Evolutionary conservation across 2,329 filamentous ascomycete species (phyloP), one percentile per base, ranked within the genome.

Genomic region (Diaporthe longicolla): DNA sequence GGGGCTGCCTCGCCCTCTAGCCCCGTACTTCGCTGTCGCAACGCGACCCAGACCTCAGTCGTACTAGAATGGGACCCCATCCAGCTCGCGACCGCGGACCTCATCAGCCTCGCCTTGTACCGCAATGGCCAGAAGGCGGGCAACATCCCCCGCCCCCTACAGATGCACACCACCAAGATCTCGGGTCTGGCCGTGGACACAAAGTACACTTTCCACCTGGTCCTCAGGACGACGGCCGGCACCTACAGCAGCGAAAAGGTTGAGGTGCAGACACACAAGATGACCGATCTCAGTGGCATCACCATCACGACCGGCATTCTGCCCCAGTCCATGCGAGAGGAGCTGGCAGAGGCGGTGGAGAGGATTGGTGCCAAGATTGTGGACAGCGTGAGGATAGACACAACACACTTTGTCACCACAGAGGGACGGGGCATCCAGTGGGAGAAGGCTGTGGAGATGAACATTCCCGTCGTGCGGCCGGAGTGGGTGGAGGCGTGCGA

Each of bases 401-500:
- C 97, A 0, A 99, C 97, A 21, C 97, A 99, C 84, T 99, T 99
- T 82, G 95, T 99, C 74, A 98, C 96, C 76, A 97, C 95, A 13
- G 97, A 99, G 82, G 95, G 95, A 40, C 88, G 95, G 72, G 97
- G 97, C 43, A 89, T 94, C 68, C 89, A 93, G 17, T 99, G 97
- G 97, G 97, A 99, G 85, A 97, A 97, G 87, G 97, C 97, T 0
- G 93, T 96, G 40, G 96, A 98, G 86, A 97, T 95, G 90, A 99
- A 98, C 83, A 97, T 99, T 71, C 97, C 97, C 10, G 95, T 99
- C 15, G 97, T 99, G 29, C 91, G 97, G 52, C 97, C 97, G 26
- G 97, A 99, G 83, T 99, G 97, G 97, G 90, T 99, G 40, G 94
- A 97, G 79, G 96, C 95, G n/a, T 99, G 97, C 82, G 96, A 98